Percentiles rank a stretch among this genome's conserved stretches.
Conservation (phyloP, 73 alveolate species). For the Tetrahymena thermophila region DNA sequence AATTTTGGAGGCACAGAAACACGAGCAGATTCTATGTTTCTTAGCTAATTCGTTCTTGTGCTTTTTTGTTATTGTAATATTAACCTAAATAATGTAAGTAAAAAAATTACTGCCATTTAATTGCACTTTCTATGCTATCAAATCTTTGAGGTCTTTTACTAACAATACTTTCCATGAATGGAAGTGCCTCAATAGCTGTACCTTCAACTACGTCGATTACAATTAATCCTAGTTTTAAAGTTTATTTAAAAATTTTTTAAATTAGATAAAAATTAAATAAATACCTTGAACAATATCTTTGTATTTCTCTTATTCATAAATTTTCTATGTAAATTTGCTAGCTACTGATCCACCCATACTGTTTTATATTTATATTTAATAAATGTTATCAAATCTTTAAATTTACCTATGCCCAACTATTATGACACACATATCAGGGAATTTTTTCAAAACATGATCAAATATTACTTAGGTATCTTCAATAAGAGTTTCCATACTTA, state of each 20-base stretch:
- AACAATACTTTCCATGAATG: conserved; percentile 92
- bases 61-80: conserved; percentile 12
- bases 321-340: conserved; percentile 67
- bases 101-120: conserved; percentile 49
- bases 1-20: conserved; percentile 83
- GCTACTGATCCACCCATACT: conserved; percentile 98
- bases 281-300: conserved; percentile 50
- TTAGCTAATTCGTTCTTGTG: conserved; percentile 65
- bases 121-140: conserved; percentile 77
- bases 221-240: conserved; percentile 61
- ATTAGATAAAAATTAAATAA: background rate
- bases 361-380: conserved; percentile 58
- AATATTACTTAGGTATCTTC: conserved; percentile 69
- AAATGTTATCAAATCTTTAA: background rate
- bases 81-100: background rate
- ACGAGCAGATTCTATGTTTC: conserved; percentile 86
- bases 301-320: conserved; percentile 41
- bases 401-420: conserved; percentile 29
- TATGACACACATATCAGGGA: conserved; percentile 41
- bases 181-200: conserved; percentile 95
- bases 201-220: conserved; percentile 98
- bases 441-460: conserved; percentile 55
- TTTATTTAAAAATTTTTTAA: conserved; percentile 16
- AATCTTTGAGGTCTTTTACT: conserved; percentile 80
- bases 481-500: conserved; percentile 64